Evolutionary conservation across 305 asterid genomes (phyloP), one percentile per base, ranked within the genome.

Genomic region (Striga hermonthica): DNA sequence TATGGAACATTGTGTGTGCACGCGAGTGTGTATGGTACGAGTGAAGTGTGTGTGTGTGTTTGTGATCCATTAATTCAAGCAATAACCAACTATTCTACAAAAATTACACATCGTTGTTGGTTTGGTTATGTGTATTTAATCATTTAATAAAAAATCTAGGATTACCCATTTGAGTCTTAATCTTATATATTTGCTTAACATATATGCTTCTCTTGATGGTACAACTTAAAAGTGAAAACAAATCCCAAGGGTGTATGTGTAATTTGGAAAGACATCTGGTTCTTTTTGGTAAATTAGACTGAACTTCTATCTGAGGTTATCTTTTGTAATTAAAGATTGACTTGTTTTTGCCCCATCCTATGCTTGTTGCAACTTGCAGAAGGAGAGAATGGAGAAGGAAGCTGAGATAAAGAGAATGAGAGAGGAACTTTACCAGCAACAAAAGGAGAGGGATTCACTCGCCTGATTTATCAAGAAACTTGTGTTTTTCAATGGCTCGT

Each of bases 371-470:
- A 53, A 59, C 41, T 72, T 76, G 75, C 88, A 84, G 95, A 78
- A 84, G 74, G 95, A 89, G 82, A 83, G 61, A 75, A 72, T 86
- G 91, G 86, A 79, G 76, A 83, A 77, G 65, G 95, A 88, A 67
- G 80, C 78, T 28, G 88, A 86, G 73, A 82, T 83, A 71, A 80
- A 83, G 75, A 83, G 67, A 74, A 83, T 81, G 81, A 81, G 79
- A 67, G 88, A 76, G 67, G 88, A 84, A 72, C 72, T 89, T 10
- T 77, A 81, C 76, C 77, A 71, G 71, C 83, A 84, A 72, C 85
- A 86, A 73, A 79, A 75, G 57, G 82, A 80, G 71, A 77, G 72
- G 65, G 95, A 83, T 75, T 63, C 94, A 54, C 82, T 81, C 72
- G 79, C 85, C 75, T 81, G 74, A 80, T 22, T 71, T 61, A 47